Evolutionary conservation across 176 grass and related monocot species (phyloP).

Genomic region (Oryza coarctata): DNA sequence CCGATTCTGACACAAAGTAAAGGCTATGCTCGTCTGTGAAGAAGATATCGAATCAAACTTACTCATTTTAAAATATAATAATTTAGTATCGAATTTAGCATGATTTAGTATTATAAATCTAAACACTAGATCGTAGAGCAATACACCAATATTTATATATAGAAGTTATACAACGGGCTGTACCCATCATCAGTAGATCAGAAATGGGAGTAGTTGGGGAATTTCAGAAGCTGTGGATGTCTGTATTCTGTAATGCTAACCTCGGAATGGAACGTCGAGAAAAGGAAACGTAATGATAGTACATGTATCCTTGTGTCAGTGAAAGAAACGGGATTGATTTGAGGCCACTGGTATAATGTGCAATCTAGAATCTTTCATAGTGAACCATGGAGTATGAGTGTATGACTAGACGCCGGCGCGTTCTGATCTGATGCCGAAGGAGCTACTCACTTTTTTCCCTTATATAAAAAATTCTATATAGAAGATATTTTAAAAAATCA

Average conservation of each 20-base stretch:
- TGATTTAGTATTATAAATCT: too few relatives aligned
- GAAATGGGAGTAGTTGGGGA: not conserved
- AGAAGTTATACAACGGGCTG: not conserved
- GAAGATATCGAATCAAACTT: not conserved
- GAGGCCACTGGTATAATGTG: not conserved
- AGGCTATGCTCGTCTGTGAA: not conserved
- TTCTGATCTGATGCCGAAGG: too few relatives aligned
- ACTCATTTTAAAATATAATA: too few relatives aligned
- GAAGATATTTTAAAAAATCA: too few relatives aligned
- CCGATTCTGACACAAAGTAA: not conserved
- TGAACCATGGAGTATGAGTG: not conserved
- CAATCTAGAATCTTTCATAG: not conserved
- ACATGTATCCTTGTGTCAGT: constrained; percentile 2
- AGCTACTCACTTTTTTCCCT: too few relatives aligned
- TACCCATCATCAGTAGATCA: not conserved
- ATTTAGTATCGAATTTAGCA: too few relatives aligned
- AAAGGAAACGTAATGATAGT: not conserved
- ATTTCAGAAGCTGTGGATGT: not conserved
- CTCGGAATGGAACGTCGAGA: not conserved
- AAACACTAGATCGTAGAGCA: not conserved
- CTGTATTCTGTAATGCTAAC: not conserved
- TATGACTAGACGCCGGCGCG: not conserved
- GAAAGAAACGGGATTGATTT: not conserved
- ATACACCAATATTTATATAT: not conserved
- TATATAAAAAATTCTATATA: too few relatives aligned